Percentiles rank a stretch among this genome's conserved stretches.
These are phyloP conservation scores for Vitis hybrid DNA, from an alignment of 177 flowering plant species.

Conservation along the genomic window DNA sequence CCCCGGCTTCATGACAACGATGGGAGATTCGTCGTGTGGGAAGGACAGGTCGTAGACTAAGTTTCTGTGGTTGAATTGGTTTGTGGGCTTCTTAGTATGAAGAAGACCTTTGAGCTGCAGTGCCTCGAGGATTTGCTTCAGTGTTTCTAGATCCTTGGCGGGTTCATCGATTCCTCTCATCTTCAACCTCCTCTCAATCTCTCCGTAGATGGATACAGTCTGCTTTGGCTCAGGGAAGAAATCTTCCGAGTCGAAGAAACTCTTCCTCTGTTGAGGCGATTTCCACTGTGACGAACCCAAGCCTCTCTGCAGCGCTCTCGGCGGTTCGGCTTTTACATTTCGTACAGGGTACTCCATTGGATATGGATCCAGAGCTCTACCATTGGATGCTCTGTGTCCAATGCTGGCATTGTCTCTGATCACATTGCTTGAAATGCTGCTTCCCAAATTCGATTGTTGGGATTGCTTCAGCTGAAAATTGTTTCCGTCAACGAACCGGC, in stretches of 20 bases:
- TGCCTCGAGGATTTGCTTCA: slow-evolving; percentile 88
- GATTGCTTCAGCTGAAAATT: slow-evolving; percentile 26
- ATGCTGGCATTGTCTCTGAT: slow-evolving; percentile 19
- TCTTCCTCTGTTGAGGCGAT: slow-evolving; percentile 44
- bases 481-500: slow-evolving; percentile 38
- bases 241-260: slow-evolving; percentile 68
- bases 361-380: slow-evolving; percentile 16
- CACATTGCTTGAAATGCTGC: slow-evolving; percentile 10
- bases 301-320: slow-evolving; percentile 27
- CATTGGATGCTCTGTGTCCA: slow-evolving; percentile 14
- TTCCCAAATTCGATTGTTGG: slow-evolving; percentile 13
- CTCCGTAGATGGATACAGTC: slow-evolving; percentile 51
- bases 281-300: slow-evolving; percentile 22
- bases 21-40: slow-evolving; percentile 46
- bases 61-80: slow-evolving; percentile 34
- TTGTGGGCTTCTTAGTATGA: slow-evolving; percentile 42
- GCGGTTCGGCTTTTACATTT: slow-evolving; percentile 19
- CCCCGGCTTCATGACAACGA: slow-evolving; percentile 60
- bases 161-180: slow-evolving; percentile 85
- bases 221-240: slow-evolving; percentile 80
- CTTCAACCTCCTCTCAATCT: slow-evolving; percentile 70
- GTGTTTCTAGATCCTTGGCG: slow-evolving; percentile 71
- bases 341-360: slow-evolving; percentile 14
- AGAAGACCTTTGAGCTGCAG: slow-evolving; percentile 87
- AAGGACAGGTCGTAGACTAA: slow-evolving; percentile 44